Evolutionary conservation across 208 protist genomes (phyloP), one percentile per base, ranked within the genome.

Genomic region (Trypanosoma caninum): DNA sequence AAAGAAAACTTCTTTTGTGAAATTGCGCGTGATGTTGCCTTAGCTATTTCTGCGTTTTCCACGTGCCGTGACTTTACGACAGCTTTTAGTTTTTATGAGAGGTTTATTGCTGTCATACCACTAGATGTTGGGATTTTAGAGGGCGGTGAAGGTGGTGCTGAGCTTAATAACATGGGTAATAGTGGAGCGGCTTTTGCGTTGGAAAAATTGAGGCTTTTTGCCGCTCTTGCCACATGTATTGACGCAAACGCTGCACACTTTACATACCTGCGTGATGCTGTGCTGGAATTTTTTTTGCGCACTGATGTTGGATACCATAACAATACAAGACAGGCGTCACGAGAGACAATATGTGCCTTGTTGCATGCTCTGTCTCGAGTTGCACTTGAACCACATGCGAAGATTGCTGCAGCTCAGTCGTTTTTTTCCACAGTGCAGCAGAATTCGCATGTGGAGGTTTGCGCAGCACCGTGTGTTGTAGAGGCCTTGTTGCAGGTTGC

Each of bases 231-330:
- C 2, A 61, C 62, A 20, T 72, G 68, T 20, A 67, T 88, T 2
- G 66, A 64, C 13, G 35, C 45, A 25, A 78, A 84, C 52, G 67
- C 57, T 1, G 61, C 72, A 23, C 81, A 88, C 52, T 74, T 76
- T 45, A 30, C 69, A 31, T 65, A 60, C 23, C 50, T 83, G 7
- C 42, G 65, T 35, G 60, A 73, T 25, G 35, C 69, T 8, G 78
- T 81, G 18, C 22, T 70, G 34, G 27, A 50, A 9, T 28, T 85
- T 16, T 55, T 85, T 45, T 41, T 52, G 14, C 57, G 69, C 27
- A 79, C 76, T 0, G 82, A 83, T 22, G 64, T 72, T 1, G 78
- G 62, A 38, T 80, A 83, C 44, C 33, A 54, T 23, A 9, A 20
- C 1, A 33, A 48, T 3, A 59, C 55, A 11, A 20, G 40, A 8